Evolutionary conservation across 2,329 filamentous ascomycete genomes (phyloP), one percentile per base, ranked within the genome.

Genomic region (Calonectria pseudoturangicola): DNA sequence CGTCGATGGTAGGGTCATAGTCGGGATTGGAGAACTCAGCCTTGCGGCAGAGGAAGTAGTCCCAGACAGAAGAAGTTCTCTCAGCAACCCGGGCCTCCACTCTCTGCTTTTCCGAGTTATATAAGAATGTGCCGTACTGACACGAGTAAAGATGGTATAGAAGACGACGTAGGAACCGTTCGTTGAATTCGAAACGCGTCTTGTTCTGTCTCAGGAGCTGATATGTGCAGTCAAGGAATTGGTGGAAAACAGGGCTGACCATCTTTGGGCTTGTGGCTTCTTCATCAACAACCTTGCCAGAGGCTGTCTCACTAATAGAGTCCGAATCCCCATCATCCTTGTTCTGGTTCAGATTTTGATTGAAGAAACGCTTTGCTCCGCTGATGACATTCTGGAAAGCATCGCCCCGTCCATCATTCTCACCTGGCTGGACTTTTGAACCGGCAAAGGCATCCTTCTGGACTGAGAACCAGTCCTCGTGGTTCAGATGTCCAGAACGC

Each of bases 71-170:
- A 4, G 93, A 89, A 4, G 95, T 98, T 67, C 91, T 89, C 78
- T 95, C 92, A 47, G 88, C 87, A 1, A 94, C 92, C 33, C 88
- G 89, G 27, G 91, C 89, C 51, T 97, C 93, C 18, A 91, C 87
- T 4, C 97, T 92, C 79, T 98, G 94, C 80, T 95, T 97, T 83
- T 99, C 97, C 69, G 92, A 97, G 85, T 99, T 98, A 84, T 94
- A 98, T 6, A 99, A 88, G 82, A 99, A 99, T 0, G 96, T 98
- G 56, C 97, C 97, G 75, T 98, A 99, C 82, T 99, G 97, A 77
- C 96, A 98, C 0, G 96, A 96, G 82, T 98, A 96, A 1, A 98
- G 89, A 82, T 99, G 97, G 81, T 98, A 99, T 2, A 98, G 88
- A 3, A 99, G 87, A 25, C 97, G 92, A 30, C 95, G 91, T 8